phyloP scores from a whole-genome alignment of 2,329 filamentous ascomycete species.

The Trichophyton mentagrophytes region DNA sequence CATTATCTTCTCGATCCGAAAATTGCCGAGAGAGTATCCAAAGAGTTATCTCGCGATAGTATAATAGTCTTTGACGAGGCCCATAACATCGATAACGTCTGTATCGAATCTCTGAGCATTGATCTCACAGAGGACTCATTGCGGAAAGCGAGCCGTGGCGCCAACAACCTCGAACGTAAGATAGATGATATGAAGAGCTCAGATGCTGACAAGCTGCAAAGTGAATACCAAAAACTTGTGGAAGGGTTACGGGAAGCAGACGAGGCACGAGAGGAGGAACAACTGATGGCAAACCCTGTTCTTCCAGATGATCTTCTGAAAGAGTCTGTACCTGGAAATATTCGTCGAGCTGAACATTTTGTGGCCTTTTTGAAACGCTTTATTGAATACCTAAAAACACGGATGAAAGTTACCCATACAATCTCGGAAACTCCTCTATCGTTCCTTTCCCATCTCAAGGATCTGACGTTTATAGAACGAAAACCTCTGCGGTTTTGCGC shows the following conservation, averaged over 20 bases:
- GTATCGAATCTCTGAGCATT: slow-evolving; percentile 92
- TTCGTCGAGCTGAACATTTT: slow-evolving; percentile 89
- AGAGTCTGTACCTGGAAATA: slow-evolving; percentile 93
- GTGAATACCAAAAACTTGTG: slow-evolving; percentile 89
- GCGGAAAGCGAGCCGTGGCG: slow-evolving; percentile 78
- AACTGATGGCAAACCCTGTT: slow-evolving; percentile 93
- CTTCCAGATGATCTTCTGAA: slow-evolving; percentile 87
- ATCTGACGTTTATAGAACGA: slow-evolving; percentile 94
- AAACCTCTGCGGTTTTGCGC: slow-evolving; percentile 89
- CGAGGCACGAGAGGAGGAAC: slow-evolving; percentile 80
- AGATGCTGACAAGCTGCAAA: slow-evolving; percentile 85
- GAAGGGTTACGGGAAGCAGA: slow-evolving; percentile 81
- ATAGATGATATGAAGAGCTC: slow-evolving; percentile 93
- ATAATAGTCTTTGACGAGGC: slow-evolving; percentile 98
- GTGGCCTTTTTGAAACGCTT: slow-evolving; percentile 89
- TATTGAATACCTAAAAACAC: slow-evolving; percentile 92
- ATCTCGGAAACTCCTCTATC: slow-evolving; percentile 95
- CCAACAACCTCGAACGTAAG: slow-evolving; percentile 77
- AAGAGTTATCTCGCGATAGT: slow-evolving; percentile 92
- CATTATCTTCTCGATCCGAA: slow-evolving; percentile 97
- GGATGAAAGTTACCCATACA: slow-evolving; percentile 96
- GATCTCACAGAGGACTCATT: slow-evolving; percentile 93
- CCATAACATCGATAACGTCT: slow-evolving; percentile 99
- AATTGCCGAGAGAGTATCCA: slow-evolving; percentile 89
- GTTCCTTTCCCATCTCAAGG: slow-evolving; percentile 82